Conservation (phyloP, 2,329 filamentous ascomycete genomes). For the Zymoseptoria brevis region DNA sequence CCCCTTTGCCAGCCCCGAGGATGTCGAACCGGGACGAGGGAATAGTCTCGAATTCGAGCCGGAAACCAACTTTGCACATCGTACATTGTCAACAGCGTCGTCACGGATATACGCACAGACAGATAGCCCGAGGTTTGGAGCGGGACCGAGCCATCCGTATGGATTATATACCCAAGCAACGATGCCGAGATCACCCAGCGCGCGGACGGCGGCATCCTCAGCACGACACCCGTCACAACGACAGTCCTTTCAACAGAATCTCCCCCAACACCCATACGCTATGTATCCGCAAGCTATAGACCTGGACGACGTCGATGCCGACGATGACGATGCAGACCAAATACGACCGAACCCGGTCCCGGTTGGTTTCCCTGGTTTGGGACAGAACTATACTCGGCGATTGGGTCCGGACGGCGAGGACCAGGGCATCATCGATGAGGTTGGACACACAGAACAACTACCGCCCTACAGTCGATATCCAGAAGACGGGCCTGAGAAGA, state of each 20-base stretch:
- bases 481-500: conserved; percentile 52
- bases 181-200: conserved; percentile 51
- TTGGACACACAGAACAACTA: conserved; percentile 83
- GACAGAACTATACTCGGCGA: conserved; percentile 59
- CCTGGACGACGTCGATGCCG: conserved; percentile 44
- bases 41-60: conserved; percentile 23
- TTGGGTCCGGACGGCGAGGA: conserved; percentile 78
- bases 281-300: conserved; percentile 78
- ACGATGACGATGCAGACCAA: conserved; percentile 24
- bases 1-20: conserved; percentile 31
- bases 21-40: conserved; percentile 18
- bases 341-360: conserved; percentile 42
- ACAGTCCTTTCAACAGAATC: conserved; percentile 28
- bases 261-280: conserved; percentile 75
- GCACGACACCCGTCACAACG: conserved; percentile 52
- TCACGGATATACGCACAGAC: conserved; percentile 33
- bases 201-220: conserved; percentile 61
- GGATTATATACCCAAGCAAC: conserved; percentile 73
- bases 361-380: conserved; percentile 65
- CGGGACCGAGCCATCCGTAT: conserved; percentile 74
- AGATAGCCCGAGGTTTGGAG: conserved; percentile 61
- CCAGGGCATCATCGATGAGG: conserved; percentile 75
- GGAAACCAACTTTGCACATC: conserved; percentile 20
- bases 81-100: conserved; percentile 31
- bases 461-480: conserved; percentile 89